A percentile compares a stretch with the other conserved stretches of the same genome.
phyloP scores from a whole-genome alignment of 2,329 filamentous ascomycete genomes.

The Trichophyton benhamiae region DNA sequence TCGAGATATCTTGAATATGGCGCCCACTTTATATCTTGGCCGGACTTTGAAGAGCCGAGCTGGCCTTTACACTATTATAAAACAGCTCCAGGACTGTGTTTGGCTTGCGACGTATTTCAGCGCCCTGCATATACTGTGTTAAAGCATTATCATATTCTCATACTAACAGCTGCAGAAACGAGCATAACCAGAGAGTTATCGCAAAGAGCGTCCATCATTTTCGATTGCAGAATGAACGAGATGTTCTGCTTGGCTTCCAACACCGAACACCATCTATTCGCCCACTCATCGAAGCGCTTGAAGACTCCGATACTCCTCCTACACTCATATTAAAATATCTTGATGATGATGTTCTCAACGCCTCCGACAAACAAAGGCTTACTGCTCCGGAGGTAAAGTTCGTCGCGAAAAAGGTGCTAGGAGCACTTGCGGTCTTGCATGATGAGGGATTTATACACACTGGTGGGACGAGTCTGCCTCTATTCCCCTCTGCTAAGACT shows the following conservation, averaged over 20 bases:
- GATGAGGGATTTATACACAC: slow-evolving; percentile 15
- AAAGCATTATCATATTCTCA: too few relatives aligned
- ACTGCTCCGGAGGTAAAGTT: slow-evolving; percentile 13
- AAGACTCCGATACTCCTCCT: slow-evolving; percentile 11
- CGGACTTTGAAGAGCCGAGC: too few relatives aligned
- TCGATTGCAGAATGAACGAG: slow-evolving; percentile 18
- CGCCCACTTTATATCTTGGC: too few relatives aligned
- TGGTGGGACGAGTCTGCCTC: slow-evolving; percentile 6
- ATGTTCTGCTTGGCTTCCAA: slow-evolving; percentile 14
- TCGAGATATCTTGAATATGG: too few relatives aligned
- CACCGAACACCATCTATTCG: slow-evolving; percentile 12
- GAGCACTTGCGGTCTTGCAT: slow-evolving; percentile 13
- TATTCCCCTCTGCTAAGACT: too few relatives aligned
- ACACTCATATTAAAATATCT: slow-evolving; percentile 15
- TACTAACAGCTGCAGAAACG: slow-evolving; percentile 4
- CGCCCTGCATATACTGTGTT: too few relatives aligned
- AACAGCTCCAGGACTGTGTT: slow-evolving; percentile 9
- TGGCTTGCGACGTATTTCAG: slow-evolving; percentile 5
- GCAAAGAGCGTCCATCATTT: slow-evolving; percentile 17
- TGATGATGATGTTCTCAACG: slow-evolving; percentile 13
- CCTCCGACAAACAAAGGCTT: slow-evolving; percentile 10
- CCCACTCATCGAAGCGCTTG: slow-evolving; percentile 19
- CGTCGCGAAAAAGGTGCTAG: slow-evolving; percentile 13
- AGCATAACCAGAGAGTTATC: slow-evolving; percentile 10
- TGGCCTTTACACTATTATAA: slow-evolving; percentile 8